Evolutionary conservation across 2,329 filamentous ascomycete species (phyloP).

Genomic region (Fusarium albosuccineum): DNA sequence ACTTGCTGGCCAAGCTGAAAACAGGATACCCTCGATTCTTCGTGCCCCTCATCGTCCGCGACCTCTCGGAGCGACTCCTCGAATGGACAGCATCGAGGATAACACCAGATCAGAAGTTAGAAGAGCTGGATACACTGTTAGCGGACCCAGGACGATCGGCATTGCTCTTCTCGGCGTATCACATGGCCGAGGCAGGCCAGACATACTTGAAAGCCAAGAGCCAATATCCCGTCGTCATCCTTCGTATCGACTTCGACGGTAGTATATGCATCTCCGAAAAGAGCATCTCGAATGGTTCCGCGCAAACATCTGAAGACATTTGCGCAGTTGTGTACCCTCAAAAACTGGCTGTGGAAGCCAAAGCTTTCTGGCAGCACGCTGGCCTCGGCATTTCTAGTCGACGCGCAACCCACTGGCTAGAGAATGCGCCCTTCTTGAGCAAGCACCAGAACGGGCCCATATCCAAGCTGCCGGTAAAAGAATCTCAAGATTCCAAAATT

Average conservation of each 20-base stretch:
- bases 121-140: neutral
- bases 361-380: conserved; percentile 49
- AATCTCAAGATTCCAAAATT: conserved; percentile 22
- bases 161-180: conserved; percentile 32
- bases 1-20: conserved; percentile 39
- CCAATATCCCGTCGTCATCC: neutral
- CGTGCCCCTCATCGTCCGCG: conserved; percentile 39
- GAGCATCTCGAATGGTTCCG: neutral
- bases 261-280: neutral
- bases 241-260: conserved; percentile 32
- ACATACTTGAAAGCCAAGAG: conserved; percentile 30
- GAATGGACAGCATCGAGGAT: conserved; percentile 19
- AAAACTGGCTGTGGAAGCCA: conserved; percentile 36
- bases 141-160: neutral
- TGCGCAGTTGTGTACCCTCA: conserved; percentile 35
- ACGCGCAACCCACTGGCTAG: conserved; percentile 43
- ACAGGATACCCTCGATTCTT: conserved; percentile 49
- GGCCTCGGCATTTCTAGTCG: conserved; percentile 49
- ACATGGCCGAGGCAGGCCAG: conserved; percentile 31
- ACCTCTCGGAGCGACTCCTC: conserved; percentile 38
- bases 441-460: neutral
- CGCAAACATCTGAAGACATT: conserved; percentile 11
- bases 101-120: neutral
- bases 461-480: neutral
- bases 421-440: conserved; percentile 39